These are phyloP conservation scores for Komagataella mondaviorum DNA, from an alignment of 805 yeast species.

Conservation along the genomic window DNA sequence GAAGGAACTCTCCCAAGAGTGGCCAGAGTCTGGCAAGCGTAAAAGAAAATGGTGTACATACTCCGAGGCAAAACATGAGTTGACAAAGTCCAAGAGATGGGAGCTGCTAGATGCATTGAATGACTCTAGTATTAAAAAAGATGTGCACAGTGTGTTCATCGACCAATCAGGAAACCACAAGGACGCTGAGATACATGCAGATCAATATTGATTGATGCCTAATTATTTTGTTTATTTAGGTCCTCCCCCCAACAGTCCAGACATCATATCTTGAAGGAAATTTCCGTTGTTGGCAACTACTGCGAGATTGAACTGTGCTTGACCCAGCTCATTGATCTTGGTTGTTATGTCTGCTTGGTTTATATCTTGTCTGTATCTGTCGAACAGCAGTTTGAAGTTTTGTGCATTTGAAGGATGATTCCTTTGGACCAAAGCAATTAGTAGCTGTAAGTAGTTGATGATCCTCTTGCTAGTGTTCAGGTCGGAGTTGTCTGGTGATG, in stretches of 20 bases:
- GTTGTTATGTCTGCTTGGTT: conserved; percentile 9
- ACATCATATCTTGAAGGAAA: conserved; percentile 64
- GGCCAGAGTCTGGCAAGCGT: conserved; percentile 67
- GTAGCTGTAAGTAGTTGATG: conserved; percentile 57
- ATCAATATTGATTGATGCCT: conserved; percentile 12
- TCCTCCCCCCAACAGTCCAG: conserved; percentile 40
- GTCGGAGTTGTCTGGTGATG: neutral
- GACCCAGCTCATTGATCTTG: conserved; percentile 16
- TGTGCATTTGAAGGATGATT: conserved; percentile 21
- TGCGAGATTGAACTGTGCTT: conserved; percentile 14
- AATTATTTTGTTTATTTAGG: neutral
- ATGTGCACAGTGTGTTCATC: conserved; percentile 12
- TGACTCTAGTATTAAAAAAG: conserved; percentile 34
- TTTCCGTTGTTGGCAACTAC: conserved; percentile 36
- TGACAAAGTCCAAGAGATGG: conserved; percentile 43
- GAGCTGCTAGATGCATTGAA: conserved; percentile 57
- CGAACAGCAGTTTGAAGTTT: conserved; percentile 28
- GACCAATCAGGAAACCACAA: conserved; percentile 11
- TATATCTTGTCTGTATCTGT: conserved; percentile 19
- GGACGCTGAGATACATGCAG: conserved; percentile 14
- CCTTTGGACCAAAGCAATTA: conserved; percentile 44
- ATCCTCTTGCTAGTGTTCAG: conserved; percentile 20
- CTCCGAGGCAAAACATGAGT: conserved; percentile 49
- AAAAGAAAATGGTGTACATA: conserved; percentile 66
- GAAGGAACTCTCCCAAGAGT: conserved; percentile 36